Percentiles rank a stretch among this genome's conserved stretches.
Evolutionary conservation across 192 early-diverging fungal genomes (phyloP).

Genomic region (Linnemannia hyalina): DNA sequence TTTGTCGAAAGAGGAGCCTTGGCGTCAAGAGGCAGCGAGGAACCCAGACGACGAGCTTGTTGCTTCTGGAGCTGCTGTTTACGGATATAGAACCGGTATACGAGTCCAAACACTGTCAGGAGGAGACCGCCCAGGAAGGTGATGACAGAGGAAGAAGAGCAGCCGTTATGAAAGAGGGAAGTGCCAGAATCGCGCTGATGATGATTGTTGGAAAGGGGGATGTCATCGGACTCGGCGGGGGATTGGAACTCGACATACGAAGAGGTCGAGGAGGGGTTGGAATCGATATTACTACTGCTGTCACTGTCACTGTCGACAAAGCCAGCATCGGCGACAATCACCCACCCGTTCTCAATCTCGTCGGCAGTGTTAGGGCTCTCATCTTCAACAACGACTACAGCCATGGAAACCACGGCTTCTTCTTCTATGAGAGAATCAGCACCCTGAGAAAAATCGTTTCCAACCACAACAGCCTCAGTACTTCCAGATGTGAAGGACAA

Average conservation of each 20-base stretch:
- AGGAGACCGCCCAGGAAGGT: not conserved
- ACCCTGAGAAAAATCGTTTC: not conserved
- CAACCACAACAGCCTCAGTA: not conserved
- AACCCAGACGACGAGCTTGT: not conserved
- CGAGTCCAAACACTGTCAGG: not conserved
- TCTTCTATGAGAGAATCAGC: not conserved
- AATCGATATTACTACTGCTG: not conserved
- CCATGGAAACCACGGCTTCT: not conserved
- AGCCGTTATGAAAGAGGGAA: not conserved
- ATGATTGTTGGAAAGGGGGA: not conserved
- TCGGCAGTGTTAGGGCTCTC: not conserved
- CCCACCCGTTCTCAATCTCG: not conserved
- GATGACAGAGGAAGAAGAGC: not conserved
- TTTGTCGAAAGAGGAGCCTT: not conserved
- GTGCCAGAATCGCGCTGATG: not conserved
- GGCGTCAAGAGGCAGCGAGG: not conserved
- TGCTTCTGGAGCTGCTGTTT: not conserved
- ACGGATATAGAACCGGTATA: constrained; percentile 2
- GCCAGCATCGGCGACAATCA: not conserved
- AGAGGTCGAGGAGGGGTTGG: not conserved
- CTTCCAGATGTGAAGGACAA: not conserved
- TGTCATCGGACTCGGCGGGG: constrained; percentile 7
- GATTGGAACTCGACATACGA: constrained; percentile 1
- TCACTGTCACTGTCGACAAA: not conserved
- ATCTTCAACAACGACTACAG: not conserved